Base-by-base conservation (phyloP, 768 basidiomycete genomes). In the Hericium rajendrae region DNA sequence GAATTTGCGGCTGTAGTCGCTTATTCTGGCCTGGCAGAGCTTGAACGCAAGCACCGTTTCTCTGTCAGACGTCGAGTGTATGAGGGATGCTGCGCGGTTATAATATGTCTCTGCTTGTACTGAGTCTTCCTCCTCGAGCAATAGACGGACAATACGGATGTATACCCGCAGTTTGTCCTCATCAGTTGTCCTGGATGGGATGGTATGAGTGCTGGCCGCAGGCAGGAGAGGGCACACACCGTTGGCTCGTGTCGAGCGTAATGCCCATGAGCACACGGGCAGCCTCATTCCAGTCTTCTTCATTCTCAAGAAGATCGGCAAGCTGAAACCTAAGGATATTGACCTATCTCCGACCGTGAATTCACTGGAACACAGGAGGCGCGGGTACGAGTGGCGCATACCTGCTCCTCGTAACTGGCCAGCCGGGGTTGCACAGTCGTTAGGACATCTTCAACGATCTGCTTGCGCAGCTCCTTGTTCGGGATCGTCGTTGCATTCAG, bases 61-160 rank as follows among this genome's bases (percentile, higher is more conserved):
- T 64, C 82, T 84, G 72, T 97, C 85, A 15, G 75, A 77, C 40
- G 88, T 82, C 15, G 85, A 82, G 68, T 93, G 88, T 22, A 91
- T 85, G 20, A 97, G 80, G 20, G 94, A 81, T 1, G 93, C 91
- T 18, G 97, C 97, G 56, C 97, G 89, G 67, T 94, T 95, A 71
- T 95, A 95, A 72, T 94, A 98, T 2, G 93, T 91, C 69, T 98
- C 95, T n/a, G 97, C 97, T 70, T 94, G 91, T 2, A 94, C 88
- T 4, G 91, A 92, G 67, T 99, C 95, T 68, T 95, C 94, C 56
- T 97, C 94, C 74, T 99, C 95, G 38, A 99, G 79, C 18, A 97
- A 79, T 5, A 98, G 78, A 16, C 97, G 86, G 54, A 98, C 91
- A 62, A 98, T 95, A 57, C 94, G 88, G 58, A 98, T 85, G 68